Conservation (phyloP, 2,329 filamentous ascomycete genomes). For the Alternaria incomplexa region DNA sequence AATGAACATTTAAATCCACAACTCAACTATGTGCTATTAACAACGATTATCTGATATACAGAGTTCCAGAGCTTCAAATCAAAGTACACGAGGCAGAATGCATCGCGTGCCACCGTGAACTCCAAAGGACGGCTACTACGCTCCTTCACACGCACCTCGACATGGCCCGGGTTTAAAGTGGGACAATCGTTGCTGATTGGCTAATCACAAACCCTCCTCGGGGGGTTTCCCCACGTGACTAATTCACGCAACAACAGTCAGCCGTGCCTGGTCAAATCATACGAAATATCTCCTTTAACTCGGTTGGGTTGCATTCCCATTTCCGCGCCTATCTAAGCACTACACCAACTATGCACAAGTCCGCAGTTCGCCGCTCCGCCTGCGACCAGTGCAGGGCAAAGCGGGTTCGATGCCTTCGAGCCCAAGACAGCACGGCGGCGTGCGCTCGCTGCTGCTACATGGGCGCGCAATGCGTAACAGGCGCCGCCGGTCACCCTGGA, state of each 20-base stretch:
- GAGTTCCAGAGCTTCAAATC: too few relatives aligned
- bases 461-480: slow-evolving; percentile 14
- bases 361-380: background rate
- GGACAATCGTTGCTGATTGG: background rate
- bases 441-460: background rate
- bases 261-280: background rate
- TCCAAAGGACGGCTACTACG: background rate
- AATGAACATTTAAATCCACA: background rate
- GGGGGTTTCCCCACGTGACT: background rate
- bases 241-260: background rate
- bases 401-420: background rate
- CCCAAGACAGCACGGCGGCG: background rate
- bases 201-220: background rate
- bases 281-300: background rate
- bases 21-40: too few relatives aligned
- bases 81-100: too few relatives aligned
- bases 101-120: too few relatives aligned
- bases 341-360: background rate
- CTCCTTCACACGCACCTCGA: background rate
- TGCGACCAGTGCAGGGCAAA: background rate
- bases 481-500: background rate
- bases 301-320: background rate
- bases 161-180: background rate
- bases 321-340: background rate
- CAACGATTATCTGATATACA: too few relatives aligned